Base-by-base conservation (phyloP, 1,139 yeast genomes). In the Yamadazyma sp. region DNA sequence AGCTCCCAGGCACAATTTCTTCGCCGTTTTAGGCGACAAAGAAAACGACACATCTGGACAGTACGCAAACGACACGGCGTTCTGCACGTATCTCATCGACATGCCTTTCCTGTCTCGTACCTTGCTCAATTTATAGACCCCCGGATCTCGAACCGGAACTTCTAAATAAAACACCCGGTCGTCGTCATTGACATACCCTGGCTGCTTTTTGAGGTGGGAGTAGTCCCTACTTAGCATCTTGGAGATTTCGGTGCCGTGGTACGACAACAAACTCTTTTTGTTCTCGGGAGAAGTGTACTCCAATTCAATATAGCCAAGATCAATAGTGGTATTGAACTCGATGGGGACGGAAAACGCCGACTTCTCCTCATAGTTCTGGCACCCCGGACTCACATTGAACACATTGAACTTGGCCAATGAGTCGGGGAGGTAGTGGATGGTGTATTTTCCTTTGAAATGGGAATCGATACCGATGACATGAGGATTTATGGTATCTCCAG, bases 381-480 rank as follows among this genome's bases (percentile, higher is more conserved):
- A 90, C 42, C 72, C 73, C 11, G 54, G 52, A 20, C 78, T 73
- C 29, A 75, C 77, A 33, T 73, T 77, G 48, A 81, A 78, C 1
- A 97, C 97, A 48, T 90, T 88, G 54, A 94, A 67, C 50, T 73
- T 70, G 2, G 95, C 96, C 0, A 95, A 83, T 30, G 95, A 86
- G 56, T 92, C 97, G 0, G 98, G 98, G 30, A 94, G 67, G 48
- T 86, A 86, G 51, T 90, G 86, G 48, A 92, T 84, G 2, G 92
- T 86, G 53, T 86, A 86, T 40, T 79, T 80, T 35, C 97, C 98
- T 50, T 79, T 82, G 54, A 92, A 85, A 56, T 89, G 95, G 2
- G 82, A 66, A 24, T 86, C 76, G 40, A 82, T 72, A 50, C 87
- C 86, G 6, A 81, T 64, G 40, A 65, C 55, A n/a, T 59, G 57